Conservation (phyloP, 192 early-diverging fungal species). For the Coemansia sp. region DNA sequence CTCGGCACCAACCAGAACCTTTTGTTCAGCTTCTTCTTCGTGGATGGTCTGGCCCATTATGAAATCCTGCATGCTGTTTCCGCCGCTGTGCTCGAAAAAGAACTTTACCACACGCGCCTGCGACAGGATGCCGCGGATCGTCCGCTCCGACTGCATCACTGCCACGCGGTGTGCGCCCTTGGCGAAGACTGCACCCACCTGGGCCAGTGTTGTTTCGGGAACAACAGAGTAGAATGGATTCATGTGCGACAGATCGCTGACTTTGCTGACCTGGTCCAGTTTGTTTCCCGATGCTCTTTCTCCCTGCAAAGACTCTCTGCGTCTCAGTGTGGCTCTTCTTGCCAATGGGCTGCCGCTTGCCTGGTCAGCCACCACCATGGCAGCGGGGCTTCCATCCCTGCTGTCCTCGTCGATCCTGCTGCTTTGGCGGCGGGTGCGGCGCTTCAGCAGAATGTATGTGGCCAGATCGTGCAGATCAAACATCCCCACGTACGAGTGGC, state of each 20-base stretch:
- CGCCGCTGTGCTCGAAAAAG: constrained; percentile 61
- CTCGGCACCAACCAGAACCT: neutral
- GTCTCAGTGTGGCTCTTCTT: neutral
- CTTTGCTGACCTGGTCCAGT: constrained; percentile 36
- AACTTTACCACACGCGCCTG: constrained; percentile 71
- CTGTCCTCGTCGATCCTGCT: neutral
- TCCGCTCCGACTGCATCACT: constrained; percentile 61
- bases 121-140: constrained; percentile 76
- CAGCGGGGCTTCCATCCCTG: too few species aligned
- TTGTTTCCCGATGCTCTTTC: constrained; percentile 9
- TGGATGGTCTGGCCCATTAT: neutral
- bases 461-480: constrained; percentile 85
- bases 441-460: constrained; percentile 65
- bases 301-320: neutral
- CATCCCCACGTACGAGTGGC: constrained; percentile 73
- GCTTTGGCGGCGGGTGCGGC: neutral
- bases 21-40: neutral
- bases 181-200: constrained; percentile 71
- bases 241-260: constrained; percentile 69
- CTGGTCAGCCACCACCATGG: neutral
- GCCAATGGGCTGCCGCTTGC: constrained; percentile 6
- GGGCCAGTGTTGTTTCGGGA: constrained; percentile 70
- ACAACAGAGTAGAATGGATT: constrained; percentile 83
- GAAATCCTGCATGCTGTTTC: neutral
- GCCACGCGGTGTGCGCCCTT: constrained; percentile 79